A percentile compares a stretch with the other conserved stretches of the same genome.
Evolutionary conservation across 1,284 basidiomycete species (phyloP).

Genomic region (Sanguinoderma infundibulare): DNA sequence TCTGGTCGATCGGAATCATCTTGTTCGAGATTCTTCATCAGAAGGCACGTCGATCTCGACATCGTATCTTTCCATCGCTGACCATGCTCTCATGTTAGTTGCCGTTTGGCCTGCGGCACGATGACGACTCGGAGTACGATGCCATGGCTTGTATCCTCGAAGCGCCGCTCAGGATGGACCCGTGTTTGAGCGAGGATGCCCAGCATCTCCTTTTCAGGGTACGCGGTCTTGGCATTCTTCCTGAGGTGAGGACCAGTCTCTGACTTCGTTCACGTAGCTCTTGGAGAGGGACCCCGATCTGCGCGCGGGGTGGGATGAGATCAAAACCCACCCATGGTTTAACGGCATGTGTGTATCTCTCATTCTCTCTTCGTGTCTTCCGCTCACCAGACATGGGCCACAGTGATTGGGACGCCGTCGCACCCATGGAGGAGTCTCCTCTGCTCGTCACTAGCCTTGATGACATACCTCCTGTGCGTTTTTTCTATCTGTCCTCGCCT

Average conservation of each 20-base stretch:
- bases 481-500: not conserved
- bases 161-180: slow-evolving; percentile 3
- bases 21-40: slow-evolving; percentile 63
- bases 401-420: slow-evolving; percentile 9
- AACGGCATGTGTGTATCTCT: slow-evolving; percentile 17
- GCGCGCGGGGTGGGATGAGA: slow-evolving; percentile 23
- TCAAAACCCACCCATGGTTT: slow-evolving; percentile 31
- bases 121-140: slow-evolving; percentile 1
- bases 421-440: not conserved
- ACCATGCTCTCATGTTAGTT: slow-evolving; percentile 8
- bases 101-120: slow-evolving; percentile 15
- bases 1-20: slow-evolving; percentile 52
- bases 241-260: too few relatives aligned
- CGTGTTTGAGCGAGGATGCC: not conserved
- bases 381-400: not conserved
- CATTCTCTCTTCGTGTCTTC: too few relatives aligned
- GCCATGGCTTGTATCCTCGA: slow-evolving; percentile 3
- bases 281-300: slow-evolving; percentile 23
- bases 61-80: not conserved
- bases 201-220: slow-evolving; percentile 2
- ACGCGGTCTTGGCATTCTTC: not conserved
- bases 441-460: not conserved
- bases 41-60: not conserved
- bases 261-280: slow-evolving; percentile 27
- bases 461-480: not conserved